phyloP scores from a whole-genome alignment of 208 protist species.

The Acanthamoeba castellanii region DNA sequence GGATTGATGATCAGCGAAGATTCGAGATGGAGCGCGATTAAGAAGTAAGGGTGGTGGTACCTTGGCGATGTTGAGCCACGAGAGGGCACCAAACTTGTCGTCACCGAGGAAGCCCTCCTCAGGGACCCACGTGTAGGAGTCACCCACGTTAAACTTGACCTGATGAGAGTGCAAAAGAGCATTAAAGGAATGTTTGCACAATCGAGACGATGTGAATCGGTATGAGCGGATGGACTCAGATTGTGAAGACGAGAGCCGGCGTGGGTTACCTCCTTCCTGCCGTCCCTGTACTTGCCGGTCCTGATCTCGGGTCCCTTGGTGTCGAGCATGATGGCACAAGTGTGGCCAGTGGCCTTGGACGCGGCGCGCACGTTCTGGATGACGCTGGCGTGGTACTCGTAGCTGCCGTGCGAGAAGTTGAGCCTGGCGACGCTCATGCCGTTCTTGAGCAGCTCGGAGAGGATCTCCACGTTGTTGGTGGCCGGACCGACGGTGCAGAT shows the following conservation, averaged over 20 bases:
- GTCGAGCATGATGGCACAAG: slow-evolving; percentile 96
- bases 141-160: slow-evolving; percentile 45
- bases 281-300: slow-evolving; percentile 89
- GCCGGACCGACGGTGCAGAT: slow-evolving; percentile 98
- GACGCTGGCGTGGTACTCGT: slow-evolving; percentile 96
- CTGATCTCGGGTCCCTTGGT: slow-evolving; percentile 98
- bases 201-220: neutral
- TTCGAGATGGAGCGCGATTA: neutral
- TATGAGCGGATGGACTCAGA: too few relatives aligned
- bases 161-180: neutral
- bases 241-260: too few relatives aligned
- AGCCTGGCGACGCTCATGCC: slow-evolving; percentile 98
- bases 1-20: neutral
- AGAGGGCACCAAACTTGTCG: slow-evolving; percentile 42
- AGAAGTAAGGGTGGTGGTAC: neutral
- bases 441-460: slow-evolving; percentile 94
- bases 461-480: slow-evolving; percentile 95
- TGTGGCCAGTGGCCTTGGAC: slow-evolving; percentile 89
- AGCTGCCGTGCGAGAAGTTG: slow-evolving; percentile 98
- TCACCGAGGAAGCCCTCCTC: slow-evolving; percentile 62
- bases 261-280: slow-evolving; percentile 68
- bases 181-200: neutral
- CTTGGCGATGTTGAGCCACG: slow-evolving; percentile 49
- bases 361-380: slow-evolving; percentile 95
- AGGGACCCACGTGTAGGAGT: slow-evolving; percentile 27